Evolutionary conservation across 129 eudicot genomes (phyloP).

Genomic region (Centella asiatica): DNA sequence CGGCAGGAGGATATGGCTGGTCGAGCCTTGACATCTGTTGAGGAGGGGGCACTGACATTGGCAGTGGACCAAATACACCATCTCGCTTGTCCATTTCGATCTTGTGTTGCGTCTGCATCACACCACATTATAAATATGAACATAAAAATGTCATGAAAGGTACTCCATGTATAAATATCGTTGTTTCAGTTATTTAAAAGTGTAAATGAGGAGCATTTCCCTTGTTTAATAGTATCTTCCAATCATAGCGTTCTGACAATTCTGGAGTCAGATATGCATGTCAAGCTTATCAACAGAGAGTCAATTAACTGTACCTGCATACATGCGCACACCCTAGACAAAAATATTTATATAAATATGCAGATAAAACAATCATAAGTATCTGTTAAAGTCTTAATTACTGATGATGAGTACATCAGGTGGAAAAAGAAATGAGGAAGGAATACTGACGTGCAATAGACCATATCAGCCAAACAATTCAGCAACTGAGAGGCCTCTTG

Average conservation of each 20-base stretch:
- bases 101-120: conserved; percentile 92
- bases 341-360: conserved; percentile 12
- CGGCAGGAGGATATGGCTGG: conserved; percentile 80
- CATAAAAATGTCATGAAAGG: neutral
- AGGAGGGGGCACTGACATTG: conserved; percentile 75
- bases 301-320: conserved; percentile 60
- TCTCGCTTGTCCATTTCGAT: conserved; percentile 98
- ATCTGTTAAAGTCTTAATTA: neutral
- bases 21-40: conserved; percentile 97
- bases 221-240: neutral
- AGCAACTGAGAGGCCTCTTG: conserved; percentile 83
- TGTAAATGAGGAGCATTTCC: neutral
- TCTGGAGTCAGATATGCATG: neutral
- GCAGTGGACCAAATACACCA: conserved; percentile 74
- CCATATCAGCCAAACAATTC: conserved; percentile 70
- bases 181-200: neutral
- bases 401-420: neutral
- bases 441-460: conserved; percentile 83
- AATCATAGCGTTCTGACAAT: neutral
- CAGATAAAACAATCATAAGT: no score
- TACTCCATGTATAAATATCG: no score
- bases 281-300: neutral
- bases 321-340: conserved; percentile 92
- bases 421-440: neutral
- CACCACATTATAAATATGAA: neutral